Evolutionary conservation across 1,139 yeast genomes (phyloP).

Genomic region (Zygosaccharomyces pseudobailii): DNA sequence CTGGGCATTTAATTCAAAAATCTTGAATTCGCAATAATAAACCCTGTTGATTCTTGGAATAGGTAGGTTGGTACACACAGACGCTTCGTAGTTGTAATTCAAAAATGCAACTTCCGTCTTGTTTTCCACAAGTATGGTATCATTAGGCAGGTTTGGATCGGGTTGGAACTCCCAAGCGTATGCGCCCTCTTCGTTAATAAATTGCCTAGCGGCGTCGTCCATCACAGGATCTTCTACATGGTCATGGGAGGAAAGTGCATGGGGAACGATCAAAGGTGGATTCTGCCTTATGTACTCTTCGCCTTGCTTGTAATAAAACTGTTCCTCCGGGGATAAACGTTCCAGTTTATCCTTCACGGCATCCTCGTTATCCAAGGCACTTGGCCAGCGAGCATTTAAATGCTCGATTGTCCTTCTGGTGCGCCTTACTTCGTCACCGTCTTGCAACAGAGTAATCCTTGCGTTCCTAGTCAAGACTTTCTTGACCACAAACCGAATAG

Average conservation of each 20-base stretch:
- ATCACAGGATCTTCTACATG: constrained; percentile 44
- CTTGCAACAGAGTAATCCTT: constrained; percentile 18
- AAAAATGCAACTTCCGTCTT: constrained; percentile 75
- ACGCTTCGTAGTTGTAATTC: constrained; percentile 63
- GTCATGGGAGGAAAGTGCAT: constrained; percentile 34
- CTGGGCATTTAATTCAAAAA: constrained; percentile 57
- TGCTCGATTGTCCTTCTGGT: constrained; percentile 11
- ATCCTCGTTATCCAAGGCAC: constrained; percentile 59
- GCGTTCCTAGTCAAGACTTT: constrained; percentile 15
- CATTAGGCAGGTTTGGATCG: constrained; percentile 56
- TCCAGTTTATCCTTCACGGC: constrained; percentile 61
- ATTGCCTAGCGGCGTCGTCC: constrained; percentile 42
- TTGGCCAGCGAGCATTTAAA: constrained; percentile 42
- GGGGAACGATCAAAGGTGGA: constrained; percentile 49
- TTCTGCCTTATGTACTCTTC: constrained; percentile 48
- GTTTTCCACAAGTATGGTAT: constrained; percentile 58
- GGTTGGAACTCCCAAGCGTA: constrained; percentile 89
- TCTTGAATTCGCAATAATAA: constrained; percentile 83
- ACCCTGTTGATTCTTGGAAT: constrained; percentile 82
- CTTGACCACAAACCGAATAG: constrained; percentile 19
- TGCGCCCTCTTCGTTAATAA: constrained; percentile 87
- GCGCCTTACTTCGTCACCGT: constrained; percentile 13
- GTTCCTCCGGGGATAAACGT: constrained; percentile 65
- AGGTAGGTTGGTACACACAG: constrained; percentile 81
- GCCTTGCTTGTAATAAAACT: constrained; percentile 65